Percentiles rank a stretch among this genome's conserved stretches.
Conservation (phyloP, 1,139 yeast genomes). For the Tardiomyces blankii region DNA sequence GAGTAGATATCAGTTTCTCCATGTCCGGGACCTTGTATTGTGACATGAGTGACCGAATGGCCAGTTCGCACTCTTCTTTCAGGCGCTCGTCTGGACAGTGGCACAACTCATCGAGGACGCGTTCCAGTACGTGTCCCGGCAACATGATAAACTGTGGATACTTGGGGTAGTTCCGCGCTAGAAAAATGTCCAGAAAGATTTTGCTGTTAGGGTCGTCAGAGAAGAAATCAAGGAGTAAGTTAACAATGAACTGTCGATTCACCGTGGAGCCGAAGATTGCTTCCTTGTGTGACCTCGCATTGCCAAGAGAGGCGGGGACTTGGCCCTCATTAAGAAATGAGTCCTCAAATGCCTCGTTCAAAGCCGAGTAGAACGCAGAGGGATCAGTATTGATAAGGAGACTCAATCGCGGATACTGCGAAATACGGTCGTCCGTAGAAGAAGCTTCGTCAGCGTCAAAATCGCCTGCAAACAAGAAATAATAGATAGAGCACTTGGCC, state of each 20-base stretch:
- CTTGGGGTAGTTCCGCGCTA: slow-evolving; percentile 69
- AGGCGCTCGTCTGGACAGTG: slow-evolving; percentile 27
- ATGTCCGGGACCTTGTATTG: slow-evolving; percentile 45
- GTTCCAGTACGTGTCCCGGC: slow-evolving; percentile 44
- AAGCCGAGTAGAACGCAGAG: slow-evolving; percentile 46
- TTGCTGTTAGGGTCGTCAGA: no score
- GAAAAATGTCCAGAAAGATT: slow-evolving; percentile 38
- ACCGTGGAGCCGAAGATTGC: slow-evolving; percentile 24
- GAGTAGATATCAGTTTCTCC: slow-evolving; percentile 35
- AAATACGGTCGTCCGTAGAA: no score
- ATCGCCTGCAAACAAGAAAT: not conserved
- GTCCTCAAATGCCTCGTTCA: slow-evolving; percentile 76
- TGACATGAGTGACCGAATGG: slow-evolving; percentile 56
- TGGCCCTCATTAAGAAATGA: slow-evolving; percentile 39
- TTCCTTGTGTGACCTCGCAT: slow-evolving; percentile 7
- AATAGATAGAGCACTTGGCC: slow-evolving; percentile 42
- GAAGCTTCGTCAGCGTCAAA: slow-evolving; percentile 26
- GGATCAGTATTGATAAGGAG: slow-evolving; percentile 40
- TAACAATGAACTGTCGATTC: slow-evolving; percentile 56
- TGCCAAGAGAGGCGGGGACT: no score
- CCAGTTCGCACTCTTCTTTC: slow-evolving; percentile 57
- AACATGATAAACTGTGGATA: slow-evolving; percentile 66
- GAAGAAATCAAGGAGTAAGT: slow-evolving; percentile 50
- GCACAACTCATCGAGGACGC: slow-evolving; percentile 42
- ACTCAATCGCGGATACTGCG: slow-evolving; percentile 44